Evolutionary conservation across 1,284 basidiomycete species (phyloP), one percentile per base, ranked within the genome.

Genomic region (Cronartium ribicola): DNA sequence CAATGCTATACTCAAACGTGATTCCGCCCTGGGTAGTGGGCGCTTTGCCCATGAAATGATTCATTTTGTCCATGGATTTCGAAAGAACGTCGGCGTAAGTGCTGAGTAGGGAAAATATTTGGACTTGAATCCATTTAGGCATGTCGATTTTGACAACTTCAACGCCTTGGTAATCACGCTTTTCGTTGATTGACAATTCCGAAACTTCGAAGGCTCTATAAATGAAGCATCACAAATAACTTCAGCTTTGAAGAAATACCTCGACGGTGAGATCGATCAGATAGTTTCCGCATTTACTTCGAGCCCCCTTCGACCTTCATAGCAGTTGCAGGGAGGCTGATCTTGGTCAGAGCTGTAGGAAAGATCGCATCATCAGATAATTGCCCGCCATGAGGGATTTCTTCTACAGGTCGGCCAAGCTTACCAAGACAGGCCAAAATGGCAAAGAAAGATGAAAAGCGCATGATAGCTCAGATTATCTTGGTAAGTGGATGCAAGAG

Each of bases 401-500:
- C 17, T 20, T 55, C 2, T 6, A 55, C 29, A 17, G 29, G 1
- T 55, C 17, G 29, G 8, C 4, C n/a, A 13, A 13, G 29, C 29
- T 20, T 55, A 55, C 51, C 51, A 20, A 55, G 13, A 11, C 51
- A 55, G 11, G 11, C 14, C 51, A 55, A n/a, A n/a, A 55, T 17
- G 51, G 51, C 51, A 29, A 55, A 55, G 51, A 55, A 29, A 55
- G 51, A 55, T 55, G 51, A 55, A 20, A n/a, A 55, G n/a, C 51
- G n/a, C 51, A 55, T 55, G n/a, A 20, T 55, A 29, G 29, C 29
- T 55, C n/a, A 55, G 17, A 55, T n/a, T 29, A 29, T 1, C 29
- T 29, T 29, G 29, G 29, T 29, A 55, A 20, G n/a, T 55, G 51
- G 17, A 20, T 55, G n/a, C 17, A 29, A 55, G 51, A 20, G 11